Conservation (phyloP, 176 grass and related monocot species). For the Rhynchospora breviuscula region DNA sequence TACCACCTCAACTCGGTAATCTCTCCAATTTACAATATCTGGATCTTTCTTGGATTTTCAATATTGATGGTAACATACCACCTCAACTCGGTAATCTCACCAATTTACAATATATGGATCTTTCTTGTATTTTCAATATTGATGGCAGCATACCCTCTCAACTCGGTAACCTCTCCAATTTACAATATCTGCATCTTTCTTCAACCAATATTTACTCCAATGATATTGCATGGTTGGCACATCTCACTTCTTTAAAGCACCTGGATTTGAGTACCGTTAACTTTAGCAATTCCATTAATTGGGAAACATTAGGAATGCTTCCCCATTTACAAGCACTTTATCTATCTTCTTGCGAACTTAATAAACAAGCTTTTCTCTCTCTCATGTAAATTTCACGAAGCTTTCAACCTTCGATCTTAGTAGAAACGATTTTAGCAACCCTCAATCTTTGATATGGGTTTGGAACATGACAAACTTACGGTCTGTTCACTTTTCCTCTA, state of each 20-base stretch:
- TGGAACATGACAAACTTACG: constrained; percentile 13
- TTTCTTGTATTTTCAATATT: not conserved
- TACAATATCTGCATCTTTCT: not conserved
- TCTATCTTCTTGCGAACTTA: rapidly evolving
- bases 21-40: constrained; percentile 25
- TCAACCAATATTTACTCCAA: not conserved
- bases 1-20: constrained; percentile 41
- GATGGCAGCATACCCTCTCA: too few relatives aligned
- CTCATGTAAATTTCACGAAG: constrained; percentile 34
- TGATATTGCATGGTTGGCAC: constrained; percentile 1
- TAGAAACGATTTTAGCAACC: not conserved
- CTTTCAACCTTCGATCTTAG: constrained; percentile 20
- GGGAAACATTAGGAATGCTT: not conserved
- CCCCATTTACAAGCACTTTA: not conserved
- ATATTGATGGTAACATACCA: too few relatives aligned
- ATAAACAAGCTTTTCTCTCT: not conserved
- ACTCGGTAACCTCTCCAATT: not conserved
- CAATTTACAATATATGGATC: not conserved
- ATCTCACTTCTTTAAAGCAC: constrained; percentile 1
- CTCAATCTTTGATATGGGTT: not conserved
- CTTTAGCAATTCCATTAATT: not conserved
- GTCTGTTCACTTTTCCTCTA: not conserved
- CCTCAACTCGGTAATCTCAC: not conserved
- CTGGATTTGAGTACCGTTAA: not conserved
- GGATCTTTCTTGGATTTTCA: not conserved